phyloP scores from a whole-genome alignment of 148 eudicot species.

The Cornus florida region DNA sequence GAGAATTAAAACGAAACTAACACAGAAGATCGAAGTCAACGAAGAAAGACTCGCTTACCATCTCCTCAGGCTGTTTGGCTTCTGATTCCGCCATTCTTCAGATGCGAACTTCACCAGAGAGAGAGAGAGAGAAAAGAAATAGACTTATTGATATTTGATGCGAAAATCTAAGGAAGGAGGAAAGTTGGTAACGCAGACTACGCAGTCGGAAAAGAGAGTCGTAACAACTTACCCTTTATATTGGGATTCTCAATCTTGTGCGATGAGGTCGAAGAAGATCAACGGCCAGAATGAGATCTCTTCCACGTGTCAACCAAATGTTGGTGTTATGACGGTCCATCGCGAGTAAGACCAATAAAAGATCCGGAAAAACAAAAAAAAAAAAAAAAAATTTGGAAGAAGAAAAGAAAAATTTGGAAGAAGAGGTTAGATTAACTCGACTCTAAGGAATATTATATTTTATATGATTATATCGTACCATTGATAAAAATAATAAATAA shows the following conservation, averaged over 20 bases:
- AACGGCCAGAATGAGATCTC: background rate
- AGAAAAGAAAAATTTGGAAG: too few relatives aligned
- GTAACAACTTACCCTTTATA: background rate
- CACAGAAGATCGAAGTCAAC: background rate
- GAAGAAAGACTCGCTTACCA: background rate
- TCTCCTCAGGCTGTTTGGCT: conserved; percentile 5
- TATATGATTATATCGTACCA: too few relatives aligned
- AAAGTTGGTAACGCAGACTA: too few relatives aligned
- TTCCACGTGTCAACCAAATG: background rate
- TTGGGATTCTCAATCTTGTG: background rate
- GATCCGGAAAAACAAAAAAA: too few relatives aligned
- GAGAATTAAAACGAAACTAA: too few relatives aligned
- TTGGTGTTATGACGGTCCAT: background rate
- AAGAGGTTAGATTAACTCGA: background rate
- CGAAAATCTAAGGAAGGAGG: background rate
- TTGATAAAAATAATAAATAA: too few relatives aligned
- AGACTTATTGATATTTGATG: too few relatives aligned
- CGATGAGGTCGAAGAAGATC: background rate
- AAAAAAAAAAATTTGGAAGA: background rate
- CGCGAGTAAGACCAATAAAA: background rate
- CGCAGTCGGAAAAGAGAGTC: background rate
- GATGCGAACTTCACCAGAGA: background rate
- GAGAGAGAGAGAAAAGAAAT: background rate
- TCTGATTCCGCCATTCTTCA: conserved; percentile 32
- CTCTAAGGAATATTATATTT: too few relatives aligned